Evolutionary conservation across 2,329 filamentous ascomycete genomes (phyloP), one percentile per base, ranked within the genome.

Genomic region (Fusarium fujikuroi): DNA sequence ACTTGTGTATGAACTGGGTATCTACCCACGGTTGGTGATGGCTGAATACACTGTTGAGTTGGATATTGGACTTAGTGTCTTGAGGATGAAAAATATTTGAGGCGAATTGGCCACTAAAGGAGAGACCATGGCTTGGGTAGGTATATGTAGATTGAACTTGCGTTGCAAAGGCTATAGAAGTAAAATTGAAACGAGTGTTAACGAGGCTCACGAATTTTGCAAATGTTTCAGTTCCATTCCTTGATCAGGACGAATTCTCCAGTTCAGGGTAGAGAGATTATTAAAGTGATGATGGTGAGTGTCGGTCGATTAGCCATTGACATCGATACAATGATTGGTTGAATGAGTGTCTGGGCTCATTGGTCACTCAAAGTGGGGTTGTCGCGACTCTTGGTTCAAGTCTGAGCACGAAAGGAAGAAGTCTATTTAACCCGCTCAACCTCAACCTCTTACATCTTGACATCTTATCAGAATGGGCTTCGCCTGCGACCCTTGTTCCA

Each of bases 401-500:
- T 11, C 21, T 23, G 25, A 42, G 32, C 28, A 60, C n/a, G 21
- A n/a, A 28, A 23, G 12, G 9, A 28, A 25, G 49, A 61, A 61
- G 44, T 57, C 49, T 21, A 56, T 37, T 61, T 39, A 47, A 9
- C 52, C 42, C 25, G 28, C 44, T 63, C 42, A 63, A 39, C 28
- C 60, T 46, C 32, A 28, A 28, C 25, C 25, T 28, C 25, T 28
- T 28, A 28, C 25, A 28, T 28, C 25, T 28, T 28, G 25, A 28
- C 25, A 28, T 28, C 25, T 14, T 15, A 64, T 52, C 54, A 60
- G 12, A n/a, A 70, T 70, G 66, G 37, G 49, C 16, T 49, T 44
- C 21, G 68, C 60, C 28, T 66, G 66, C 40, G 60, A 70, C 23
- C 61, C 66, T 32, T 70, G 66, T 21, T 50, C 61, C 3, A 46